phyloP scores from a whole-genome alignment of 1,284 basidiomycete genomes.

The Ganoderma lucidum region DNA sequence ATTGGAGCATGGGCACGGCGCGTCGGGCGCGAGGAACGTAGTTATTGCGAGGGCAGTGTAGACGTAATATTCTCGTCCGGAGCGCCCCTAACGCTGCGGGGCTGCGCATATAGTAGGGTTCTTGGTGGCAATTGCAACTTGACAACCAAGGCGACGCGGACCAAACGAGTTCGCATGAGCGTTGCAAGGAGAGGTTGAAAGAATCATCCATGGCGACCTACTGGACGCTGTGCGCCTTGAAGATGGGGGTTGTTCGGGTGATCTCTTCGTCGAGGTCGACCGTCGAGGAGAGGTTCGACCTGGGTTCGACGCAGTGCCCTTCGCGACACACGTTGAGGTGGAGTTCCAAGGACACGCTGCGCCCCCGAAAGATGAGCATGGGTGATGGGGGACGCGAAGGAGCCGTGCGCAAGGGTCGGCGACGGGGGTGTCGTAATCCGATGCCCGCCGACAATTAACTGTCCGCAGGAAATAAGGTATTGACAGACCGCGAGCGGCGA shows the following conservation, averaged over 20 bases:
- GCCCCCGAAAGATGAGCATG: conserved; percentile 4
- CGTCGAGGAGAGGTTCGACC: neutral
- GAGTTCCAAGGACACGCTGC: neutral
- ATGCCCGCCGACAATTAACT: conserved; percentile 4
- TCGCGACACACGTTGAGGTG: neutral
- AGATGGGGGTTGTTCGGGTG: neutral
- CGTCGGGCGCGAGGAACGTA: neutral
- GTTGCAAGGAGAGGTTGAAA: neutral
- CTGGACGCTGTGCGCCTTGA: neutral
- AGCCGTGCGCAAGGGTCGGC: neutral
- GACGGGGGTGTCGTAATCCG: neutral
- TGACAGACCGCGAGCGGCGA: neutral
- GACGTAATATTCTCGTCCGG: neutral
- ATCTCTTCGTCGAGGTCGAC: neutral
- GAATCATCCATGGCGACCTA: neutral
- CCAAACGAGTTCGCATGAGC: neutral
- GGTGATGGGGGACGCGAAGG: neutral
- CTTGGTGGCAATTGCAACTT: neutral
- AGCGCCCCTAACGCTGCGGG: neutral
- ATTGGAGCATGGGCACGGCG: neutral
- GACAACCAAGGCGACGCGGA: neutral
- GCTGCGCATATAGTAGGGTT: neutral
- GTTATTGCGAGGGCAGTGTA: neutral
- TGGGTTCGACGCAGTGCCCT: neutral
- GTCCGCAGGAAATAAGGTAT: neutral